These are phyloP conservation scores for Annulohypoxylon truncatum DNA, from an alignment of 2,329 filamentous ascomycete genomes.

Conservation along the genomic window DNA sequence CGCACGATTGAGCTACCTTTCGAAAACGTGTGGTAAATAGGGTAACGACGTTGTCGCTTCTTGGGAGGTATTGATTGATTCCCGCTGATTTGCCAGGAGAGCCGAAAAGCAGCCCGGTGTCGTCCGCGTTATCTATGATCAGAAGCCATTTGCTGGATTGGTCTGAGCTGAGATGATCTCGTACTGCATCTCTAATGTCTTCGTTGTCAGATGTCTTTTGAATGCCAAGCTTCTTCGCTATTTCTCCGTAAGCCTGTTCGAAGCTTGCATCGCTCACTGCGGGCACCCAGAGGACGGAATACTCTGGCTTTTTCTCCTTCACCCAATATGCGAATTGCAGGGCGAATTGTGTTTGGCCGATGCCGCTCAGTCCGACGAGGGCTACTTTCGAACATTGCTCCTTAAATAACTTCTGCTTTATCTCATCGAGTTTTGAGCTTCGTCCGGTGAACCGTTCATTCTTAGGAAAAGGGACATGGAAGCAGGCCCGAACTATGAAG, in stretches of 20 bases:
- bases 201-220: slow-evolving; percentile 58
- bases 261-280: slow-evolving; percentile 54
- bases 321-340: slow-evolving; percentile 55
- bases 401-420: not conserved
- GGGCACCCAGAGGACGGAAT: slow-evolving; percentile 59
- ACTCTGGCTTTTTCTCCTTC: slow-evolving; percentile 50
- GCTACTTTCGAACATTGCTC: slow-evolving; percentile 30
- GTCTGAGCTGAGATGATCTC: slow-evolving; percentile 50
- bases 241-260: slow-evolving; percentile 53
- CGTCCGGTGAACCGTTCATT: not conserved
- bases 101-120: slow-evolving; percentile 45
- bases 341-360: slow-evolving; percentile 56
- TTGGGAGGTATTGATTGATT: not conserved
- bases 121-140: slow-evolving; percentile 58
- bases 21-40: not conserved
- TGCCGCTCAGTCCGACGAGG: slow-evolving; percentile 54
- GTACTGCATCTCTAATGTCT: slow-evolving; percentile 71
- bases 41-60: not conserved
- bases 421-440: not conserved
- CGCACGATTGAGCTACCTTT: not conserved
- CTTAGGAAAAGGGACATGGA: not conserved
- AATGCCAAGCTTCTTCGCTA: slow-evolving; percentile 48
- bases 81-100: not conserved
- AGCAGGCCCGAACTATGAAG: not conserved
- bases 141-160: slow-evolving; percentile 53